Conservation (phyloP, 2,329 filamentous ascomycete species). For the Fusarium pseudocircinatum region DNA sequence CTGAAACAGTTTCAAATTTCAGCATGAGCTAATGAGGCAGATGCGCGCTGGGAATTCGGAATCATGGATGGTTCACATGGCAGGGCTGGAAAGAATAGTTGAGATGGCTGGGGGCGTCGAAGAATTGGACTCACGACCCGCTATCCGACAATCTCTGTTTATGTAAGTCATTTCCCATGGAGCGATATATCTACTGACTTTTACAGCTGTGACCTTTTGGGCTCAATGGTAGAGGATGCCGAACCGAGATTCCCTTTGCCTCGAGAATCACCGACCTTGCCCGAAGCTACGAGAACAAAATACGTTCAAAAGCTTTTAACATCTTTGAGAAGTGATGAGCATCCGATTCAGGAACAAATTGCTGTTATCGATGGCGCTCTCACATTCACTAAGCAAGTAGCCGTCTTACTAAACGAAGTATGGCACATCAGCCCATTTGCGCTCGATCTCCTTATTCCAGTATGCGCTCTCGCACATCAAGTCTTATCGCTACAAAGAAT, state of each 20-base stretch:
- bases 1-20: no score
- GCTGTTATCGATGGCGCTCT: neutral
- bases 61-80: slow-evolving; percentile 32
- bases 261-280: neutral
- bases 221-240: slow-evolving; percentile 21
- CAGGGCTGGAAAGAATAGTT: slow-evolving; percentile 21
- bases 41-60: slow-evolving; percentile 20
- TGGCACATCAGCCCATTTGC: neutral
- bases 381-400: neutral
- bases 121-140: slow-evolving; percentile 1
- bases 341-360: neutral
- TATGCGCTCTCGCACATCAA: slow-evolving; percentile 16
- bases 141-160: slow-evolving; percentile 30
- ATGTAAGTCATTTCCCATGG: slow-evolving; percentile 5
- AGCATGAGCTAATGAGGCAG: slow-evolving; percentile 3
- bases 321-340: neutral
- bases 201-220: slow-evolving; percentile 20
- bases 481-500: slow-evolving; percentile 13
- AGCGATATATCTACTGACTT: no score
- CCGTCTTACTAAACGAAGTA: slow-evolving; percentile 9
- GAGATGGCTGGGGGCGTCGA: slow-evolving; percentile 18
- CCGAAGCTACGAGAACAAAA: neutral
- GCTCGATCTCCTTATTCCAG: slow-evolving; percentile 19
- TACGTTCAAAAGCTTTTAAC: neutral
- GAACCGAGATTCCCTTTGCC: slow-evolving; percentile 20